Base-by-base conservation (phyloP, 2,329 filamentous ascomycete species). In the Penicillium nordicum region DNA sequence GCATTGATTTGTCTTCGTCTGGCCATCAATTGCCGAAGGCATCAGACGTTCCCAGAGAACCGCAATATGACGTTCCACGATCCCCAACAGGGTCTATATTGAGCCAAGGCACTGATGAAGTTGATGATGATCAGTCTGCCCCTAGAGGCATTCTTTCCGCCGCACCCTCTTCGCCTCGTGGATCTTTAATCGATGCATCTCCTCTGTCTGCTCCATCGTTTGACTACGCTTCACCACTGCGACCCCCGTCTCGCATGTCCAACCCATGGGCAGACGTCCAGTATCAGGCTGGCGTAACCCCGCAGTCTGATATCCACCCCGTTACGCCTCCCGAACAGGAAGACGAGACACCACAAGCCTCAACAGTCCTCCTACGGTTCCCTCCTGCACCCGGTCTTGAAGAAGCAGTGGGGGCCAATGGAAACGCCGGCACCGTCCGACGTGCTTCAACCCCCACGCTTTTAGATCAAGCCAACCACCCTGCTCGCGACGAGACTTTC, bases 251-350 rank as follows among this genome's bases (percentile, higher is more conserved):
- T 46, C 66, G 71, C 7, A 66, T 71, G 46, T 67, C 66, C 9
- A 76, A 76, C 50, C 74, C 74, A 5, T 76, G 74, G 74, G 71
- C 66, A n/a, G 67, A 71, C 30, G 60, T 61, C 7, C 55, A 62
- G 8, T 63, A 67, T 47, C 53, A 56, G 2, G 12, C 57, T 43
- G 43, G 50, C 10, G 48, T 52, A 38, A 61, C 63, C 11, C 51
- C 65, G 1, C 58, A 56, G 18, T 65, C 67, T 21, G 66, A 73
- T 30, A 63, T 57, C 8, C 67, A 65, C 18, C 66, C 67, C 29
- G 58, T 56, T n/a, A 70, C 72, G 6, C 69, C 72, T 16, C 66
- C 64, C 5, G 55, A 53, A 14, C 65, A 65, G 11, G 52, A 59
- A 3, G 29, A 49, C 8, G 57, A 61, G 18, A 42, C 59, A n/a